Conservation (phyloP, 768 basidiomycete species). For the Sarcodon aspratus region DNA sequence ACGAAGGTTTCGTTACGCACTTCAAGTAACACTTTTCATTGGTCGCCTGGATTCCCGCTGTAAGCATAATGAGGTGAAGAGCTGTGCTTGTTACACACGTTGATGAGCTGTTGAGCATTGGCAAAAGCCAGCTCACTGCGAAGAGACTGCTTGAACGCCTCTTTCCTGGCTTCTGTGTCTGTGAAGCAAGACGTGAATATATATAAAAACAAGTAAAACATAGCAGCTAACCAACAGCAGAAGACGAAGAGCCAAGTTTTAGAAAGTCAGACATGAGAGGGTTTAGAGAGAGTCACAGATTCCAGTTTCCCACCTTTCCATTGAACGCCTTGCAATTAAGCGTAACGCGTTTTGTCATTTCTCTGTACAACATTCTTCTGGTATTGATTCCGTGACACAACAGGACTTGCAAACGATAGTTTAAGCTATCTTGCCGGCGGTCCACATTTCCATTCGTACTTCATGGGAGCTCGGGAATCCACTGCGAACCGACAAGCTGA, state of each 20-base stretch:
- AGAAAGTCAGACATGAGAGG: slow-evolving; percentile 44
- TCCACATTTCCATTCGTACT: too few species aligned
- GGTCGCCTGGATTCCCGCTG: slow-evolving; percentile 45
- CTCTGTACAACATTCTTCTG: too few species aligned
- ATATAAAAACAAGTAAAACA: background rate
- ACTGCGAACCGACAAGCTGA: too few species aligned
- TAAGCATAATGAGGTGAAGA: background rate
- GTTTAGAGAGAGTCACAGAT: background rate
- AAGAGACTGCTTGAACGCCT: slow-evolving; percentile 48
- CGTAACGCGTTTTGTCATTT: too few species aligned
- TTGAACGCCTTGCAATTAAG: too few species aligned
- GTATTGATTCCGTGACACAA: too few species aligned
- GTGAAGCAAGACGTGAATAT: background rate
- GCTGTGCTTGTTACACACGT: slow-evolving; percentile 28
- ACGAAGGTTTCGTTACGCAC: slow-evolving; percentile 67
- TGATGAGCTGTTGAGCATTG: slow-evolving; percentile 76
- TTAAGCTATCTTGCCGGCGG: too few species aligned
- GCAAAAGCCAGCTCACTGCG: slow-evolving; percentile 59
- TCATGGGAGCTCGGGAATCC: too few species aligned
- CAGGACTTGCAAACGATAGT: too few species aligned
- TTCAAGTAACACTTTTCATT: slow-evolving; percentile 70
- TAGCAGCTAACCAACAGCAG: slow-evolving; percentile 14
- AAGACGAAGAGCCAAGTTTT: slow-evolving; percentile 20
- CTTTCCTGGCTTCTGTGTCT: slow-evolving; percentile 29
- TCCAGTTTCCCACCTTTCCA: too few species aligned